A percentile compares a stretch with the other conserved stretches of the same genome.
Evolutionary conservation across 208 protist species (phyloP).

Genomic region (Wallacemonas rigidus): DNA sequence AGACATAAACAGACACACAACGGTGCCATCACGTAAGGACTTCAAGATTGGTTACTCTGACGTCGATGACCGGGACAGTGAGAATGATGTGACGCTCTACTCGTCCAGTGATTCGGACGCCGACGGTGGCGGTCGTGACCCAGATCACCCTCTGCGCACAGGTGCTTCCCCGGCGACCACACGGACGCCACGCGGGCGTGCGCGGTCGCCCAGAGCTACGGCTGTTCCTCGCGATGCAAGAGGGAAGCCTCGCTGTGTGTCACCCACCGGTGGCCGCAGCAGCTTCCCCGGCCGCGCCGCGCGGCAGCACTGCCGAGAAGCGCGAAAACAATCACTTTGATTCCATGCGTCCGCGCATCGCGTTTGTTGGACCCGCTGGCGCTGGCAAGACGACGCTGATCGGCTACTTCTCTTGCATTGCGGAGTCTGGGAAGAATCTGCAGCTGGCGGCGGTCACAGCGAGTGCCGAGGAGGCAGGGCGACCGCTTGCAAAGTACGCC

Average conservation of each 20-base stretch:
- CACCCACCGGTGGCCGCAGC: background rate
- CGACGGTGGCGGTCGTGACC: background rate
- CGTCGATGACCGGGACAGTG: constrained; percentile 2
- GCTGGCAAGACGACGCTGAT: constrained; percentile 7
- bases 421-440: background rate
- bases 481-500: constrained; percentile 6
- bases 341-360: background rate
- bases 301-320: constrained; percentile 6
- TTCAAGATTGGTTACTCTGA: background rate
- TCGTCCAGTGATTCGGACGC: constrained; percentile 2
- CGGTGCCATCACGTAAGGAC: background rate
- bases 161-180: background rate
- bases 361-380: constrained; percentile 7
- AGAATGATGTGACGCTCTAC: constrained; percentile 9
- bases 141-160: too few relatives aligned
- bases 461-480: constrained; percentile 1
- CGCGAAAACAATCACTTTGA: background rate
- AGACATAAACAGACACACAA: background rate
- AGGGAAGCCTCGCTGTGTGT: constrained; percentile 4
- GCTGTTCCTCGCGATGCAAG: background rate
- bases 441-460: constrained; percentile 2
- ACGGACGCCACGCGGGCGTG: constrained; percentile 1
- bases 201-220: background rate
- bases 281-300: background rate
- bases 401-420: background rate